Conservation (phyloP, 2,329 filamentous ascomycete genomes). For the Didymella exigua region DNA sequence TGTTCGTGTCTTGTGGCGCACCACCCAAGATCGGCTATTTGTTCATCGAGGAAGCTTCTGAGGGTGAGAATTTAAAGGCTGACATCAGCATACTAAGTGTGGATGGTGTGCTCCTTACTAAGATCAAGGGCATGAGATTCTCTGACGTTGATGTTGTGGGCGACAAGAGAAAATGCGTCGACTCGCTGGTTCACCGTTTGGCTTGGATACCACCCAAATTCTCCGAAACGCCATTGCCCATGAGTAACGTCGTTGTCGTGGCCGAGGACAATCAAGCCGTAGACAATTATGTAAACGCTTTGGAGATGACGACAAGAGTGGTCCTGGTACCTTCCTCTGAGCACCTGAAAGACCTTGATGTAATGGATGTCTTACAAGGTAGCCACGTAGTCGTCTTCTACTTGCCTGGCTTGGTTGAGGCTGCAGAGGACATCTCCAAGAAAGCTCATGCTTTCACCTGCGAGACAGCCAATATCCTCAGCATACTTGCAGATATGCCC, state of each 20-base stretch:
- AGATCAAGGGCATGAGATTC: constrained; percentile 48
- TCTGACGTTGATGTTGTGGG: constrained; percentile 48
- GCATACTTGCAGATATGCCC: constrained; percentile 16
- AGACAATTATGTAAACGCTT: constrained; percentile 23
- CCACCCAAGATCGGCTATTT: constrained; percentile 47
- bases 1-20: constrained; percentile 22
- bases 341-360: constrained; percentile 12
- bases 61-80: constrained; percentile 31
- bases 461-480: constrained; percentile 29
- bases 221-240: constrained; percentile 36
- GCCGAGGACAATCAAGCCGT: constrained; percentile 26
- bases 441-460: constrained; percentile 26
- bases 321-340: constrained; percentile 7
- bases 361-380: constrained; percentile 8
- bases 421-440: constrained; percentile 11
- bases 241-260: constrained; percentile 35
- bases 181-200: constrained; percentile 47
- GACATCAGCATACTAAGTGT: constrained; percentile 40
- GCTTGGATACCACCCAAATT: constrained; percentile 48
- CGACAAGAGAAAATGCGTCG: constrained; percentile 28
- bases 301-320: constrained; percentile 12
- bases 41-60: constrained; percentile 38
- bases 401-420: constrained; percentile 18
- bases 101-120: constrained; percentile 39
- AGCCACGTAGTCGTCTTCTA: constrained; percentile 23